Conservation (phyloP, 805 yeast genomes). For the Candida taoyuanica region DNA sequence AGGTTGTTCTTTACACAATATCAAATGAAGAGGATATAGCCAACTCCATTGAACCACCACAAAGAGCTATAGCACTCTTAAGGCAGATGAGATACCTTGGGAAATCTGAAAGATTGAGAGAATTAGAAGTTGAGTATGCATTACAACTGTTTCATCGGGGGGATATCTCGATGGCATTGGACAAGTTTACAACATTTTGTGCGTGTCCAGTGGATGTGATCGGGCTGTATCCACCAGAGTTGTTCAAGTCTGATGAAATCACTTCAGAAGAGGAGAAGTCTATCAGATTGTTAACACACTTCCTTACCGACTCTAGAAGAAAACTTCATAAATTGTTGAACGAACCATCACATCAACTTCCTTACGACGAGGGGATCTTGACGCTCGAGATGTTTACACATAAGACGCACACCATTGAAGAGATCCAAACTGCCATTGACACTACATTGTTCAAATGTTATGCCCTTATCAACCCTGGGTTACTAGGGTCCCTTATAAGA, state of each 20-base stretch:
- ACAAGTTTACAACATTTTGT: slow-evolving; percentile 45
- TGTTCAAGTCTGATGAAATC: not conserved
- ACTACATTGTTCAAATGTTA: slow-evolving; percentile 77
- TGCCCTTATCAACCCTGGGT: slow-evolving; percentile 56
- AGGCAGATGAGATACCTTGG: slow-evolving; percentile 29
- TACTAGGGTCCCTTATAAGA: slow-evolving; percentile 80
- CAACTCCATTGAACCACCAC: slow-evolving; percentile 2
- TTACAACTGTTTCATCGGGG: slow-evolving; percentile 28
- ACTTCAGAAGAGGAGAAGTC: slow-evolving; percentile 2
- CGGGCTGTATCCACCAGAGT: slow-evolving; percentile 37
- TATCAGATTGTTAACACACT: slow-evolving; percentile 30
- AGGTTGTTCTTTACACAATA: slow-evolving; percentile 3
- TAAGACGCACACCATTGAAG: slow-evolving; percentile 27
- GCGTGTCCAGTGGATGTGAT: slow-evolving; percentile 58
- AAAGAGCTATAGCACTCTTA: slow-evolving; percentile 35
- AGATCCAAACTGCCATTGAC: slow-evolving; percentile 52
- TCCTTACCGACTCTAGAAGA: slow-evolving; percentile 46
- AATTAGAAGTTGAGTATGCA: slow-evolving; percentile 40
- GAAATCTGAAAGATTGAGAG: slow-evolving; percentile 35
- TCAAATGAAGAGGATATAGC: slow-evolving; percentile 6
- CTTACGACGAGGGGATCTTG: slow-evolving; percentile 12
- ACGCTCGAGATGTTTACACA: slow-evolving; percentile 19
- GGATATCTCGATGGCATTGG: slow-evolving; percentile 34
- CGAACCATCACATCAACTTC: slow-evolving; percentile 9
- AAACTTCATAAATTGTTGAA: slow-evolving; percentile 32